Conservation (phyloP, 2,329 filamentous ascomycete genomes). For the Fusarium oligoseptatum region DNA sequence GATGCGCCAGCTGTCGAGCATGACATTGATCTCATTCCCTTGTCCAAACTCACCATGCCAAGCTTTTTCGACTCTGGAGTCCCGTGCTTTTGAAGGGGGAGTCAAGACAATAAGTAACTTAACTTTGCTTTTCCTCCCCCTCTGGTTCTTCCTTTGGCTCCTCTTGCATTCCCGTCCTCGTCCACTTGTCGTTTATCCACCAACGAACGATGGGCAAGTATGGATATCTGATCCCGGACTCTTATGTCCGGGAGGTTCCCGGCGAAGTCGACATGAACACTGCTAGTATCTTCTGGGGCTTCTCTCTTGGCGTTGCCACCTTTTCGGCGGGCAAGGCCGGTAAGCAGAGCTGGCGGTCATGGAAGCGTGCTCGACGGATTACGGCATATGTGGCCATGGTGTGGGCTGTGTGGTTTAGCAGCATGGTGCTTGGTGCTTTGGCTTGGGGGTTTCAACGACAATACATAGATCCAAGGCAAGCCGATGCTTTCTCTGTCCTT, state of each 20-base stretch:
- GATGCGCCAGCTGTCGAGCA: background rate
- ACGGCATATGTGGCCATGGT: slow-evolving; percentile 40
- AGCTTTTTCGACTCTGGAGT: background rate
- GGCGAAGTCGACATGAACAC: slow-evolving; percentile 41
- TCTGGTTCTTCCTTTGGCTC: background rate
- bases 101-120: background rate
- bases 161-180: background rate
- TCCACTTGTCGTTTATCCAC: too few relatives aligned
- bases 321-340: slow-evolving; percentile 30
- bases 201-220: slow-evolving; percentile 34
- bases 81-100: background rate
- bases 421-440: slow-evolving; percentile 37
- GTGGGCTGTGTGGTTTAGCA: slow-evolving; percentile 43
- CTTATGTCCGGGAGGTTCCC: slow-evolving; percentile 39
- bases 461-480: slow-evolving; percentile 42
- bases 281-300: slow-evolving; percentile 44
- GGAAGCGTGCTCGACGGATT: slow-evolving; percentile 27
- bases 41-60: background rate
- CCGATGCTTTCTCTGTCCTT: fast-evolving
- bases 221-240: slow-evolving; percentile 41
- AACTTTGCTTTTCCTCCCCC: background rate
- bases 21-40: slow-evolving; percentile 3
- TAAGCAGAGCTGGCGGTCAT: slow-evolving; percentile 27
- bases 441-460: slow-evolving; percentile 44
- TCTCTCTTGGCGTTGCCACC: slow-evolving; percentile 34